These are phyloP conservation scores for Trapa bicornis DNA, from an alignment of 345 rosid species.

Conservation along the genomic window DNA sequence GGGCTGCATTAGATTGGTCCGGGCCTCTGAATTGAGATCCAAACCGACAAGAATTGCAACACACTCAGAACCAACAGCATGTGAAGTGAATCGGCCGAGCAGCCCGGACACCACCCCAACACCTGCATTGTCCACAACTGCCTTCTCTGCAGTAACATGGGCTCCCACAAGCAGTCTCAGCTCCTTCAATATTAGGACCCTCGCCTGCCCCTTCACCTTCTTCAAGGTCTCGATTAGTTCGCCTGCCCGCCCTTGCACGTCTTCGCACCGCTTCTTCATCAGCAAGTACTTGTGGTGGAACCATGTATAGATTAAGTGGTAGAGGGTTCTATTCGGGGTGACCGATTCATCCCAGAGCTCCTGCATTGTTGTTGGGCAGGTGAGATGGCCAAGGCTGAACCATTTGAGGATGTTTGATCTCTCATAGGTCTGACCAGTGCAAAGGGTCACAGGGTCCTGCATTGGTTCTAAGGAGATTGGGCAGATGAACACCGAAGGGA, in stretches of 20 bases:
- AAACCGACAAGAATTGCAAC: constrained; percentile 12
- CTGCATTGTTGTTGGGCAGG: constrained; percentile 20
- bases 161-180: constrained; percentile 14
- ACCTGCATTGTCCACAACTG: constrained; percentile 12
- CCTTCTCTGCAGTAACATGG: constrained; percentile 11
- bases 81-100: constrained; percentile 15
- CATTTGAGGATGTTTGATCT: constrained; percentile 17
- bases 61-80: constrained; percentile 16
- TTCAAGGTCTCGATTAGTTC: constrained; percentile 15
- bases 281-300: constrained; percentile 14
- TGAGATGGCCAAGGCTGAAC: constrained; percentile 18
- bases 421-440: constrained; percentile 19
- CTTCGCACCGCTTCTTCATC: constrained; percentile 18
- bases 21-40: constrained; percentile 11
- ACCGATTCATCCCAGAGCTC: constrained; percentile 19
- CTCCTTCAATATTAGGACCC: constrained; percentile 15
- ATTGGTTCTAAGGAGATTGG: constrained; percentile 19
- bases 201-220: constrained; percentile 18
- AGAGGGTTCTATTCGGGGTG: constrained; percentile 17
- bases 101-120: constrained; percentile 11
- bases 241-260: constrained; percentile 15
- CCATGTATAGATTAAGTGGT: constrained; percentile 16
- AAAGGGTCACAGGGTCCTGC: constrained; percentile 20
- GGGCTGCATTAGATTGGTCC: constrained; percentile 15
- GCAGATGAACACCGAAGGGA: constrained; percentile 18